phyloP scores from a whole-genome alignment of 306 rosid genomes.

The Ziziphus jujuba region DNA sequence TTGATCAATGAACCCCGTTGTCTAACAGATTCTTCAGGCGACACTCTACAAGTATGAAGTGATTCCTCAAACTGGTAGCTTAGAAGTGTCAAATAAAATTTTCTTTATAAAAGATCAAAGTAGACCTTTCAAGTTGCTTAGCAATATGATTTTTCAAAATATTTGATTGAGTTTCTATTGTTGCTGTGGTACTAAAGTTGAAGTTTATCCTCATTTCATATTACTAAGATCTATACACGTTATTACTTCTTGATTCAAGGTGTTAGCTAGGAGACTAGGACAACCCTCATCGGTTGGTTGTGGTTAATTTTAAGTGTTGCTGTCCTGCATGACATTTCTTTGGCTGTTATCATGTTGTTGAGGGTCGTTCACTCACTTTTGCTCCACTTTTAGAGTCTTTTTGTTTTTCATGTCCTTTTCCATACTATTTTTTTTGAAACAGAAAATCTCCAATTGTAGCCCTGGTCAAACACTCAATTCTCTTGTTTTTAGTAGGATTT shows the following conservation, averaged over 20 bases:
- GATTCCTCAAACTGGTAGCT: constrained; percentile 13
- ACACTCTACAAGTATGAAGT: constrained; percentile 87
- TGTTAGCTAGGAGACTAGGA: too few species aligned
- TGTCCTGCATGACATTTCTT: not conserved
- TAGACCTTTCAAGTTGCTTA: not conserved
- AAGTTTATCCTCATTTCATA: too few species aligned
- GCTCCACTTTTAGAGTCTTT: not conserved
- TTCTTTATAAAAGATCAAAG: not conserved
- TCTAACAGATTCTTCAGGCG: constrained; percentile 89
- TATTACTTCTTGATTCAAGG: too few species aligned
- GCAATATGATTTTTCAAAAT: not conserved
- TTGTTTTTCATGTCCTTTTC: too few species aligned
- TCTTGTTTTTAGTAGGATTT: not conserved
- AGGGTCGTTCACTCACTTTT: not conserved
- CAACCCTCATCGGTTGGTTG: constrained; percentile 7
- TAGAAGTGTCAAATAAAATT: constrained; percentile 1
- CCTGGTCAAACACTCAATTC: not conserved
- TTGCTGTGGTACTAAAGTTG: too few species aligned
- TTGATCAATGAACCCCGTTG: constrained; percentile 98
- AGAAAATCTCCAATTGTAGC: not conserved
- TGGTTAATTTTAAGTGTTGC: not conserved
- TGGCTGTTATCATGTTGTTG: not conserved
- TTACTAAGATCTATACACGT: not conserved
- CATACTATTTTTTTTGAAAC: too few species aligned
- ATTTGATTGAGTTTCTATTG: too few species aligned